Percentiles rank a stretch among this genome's conserved stretches.
These are phyloP conservation scores for Colletotrichum navitas DNA, from an alignment of 2,329 filamentous ascomycete species.

Conservation along the genomic window DNA sequence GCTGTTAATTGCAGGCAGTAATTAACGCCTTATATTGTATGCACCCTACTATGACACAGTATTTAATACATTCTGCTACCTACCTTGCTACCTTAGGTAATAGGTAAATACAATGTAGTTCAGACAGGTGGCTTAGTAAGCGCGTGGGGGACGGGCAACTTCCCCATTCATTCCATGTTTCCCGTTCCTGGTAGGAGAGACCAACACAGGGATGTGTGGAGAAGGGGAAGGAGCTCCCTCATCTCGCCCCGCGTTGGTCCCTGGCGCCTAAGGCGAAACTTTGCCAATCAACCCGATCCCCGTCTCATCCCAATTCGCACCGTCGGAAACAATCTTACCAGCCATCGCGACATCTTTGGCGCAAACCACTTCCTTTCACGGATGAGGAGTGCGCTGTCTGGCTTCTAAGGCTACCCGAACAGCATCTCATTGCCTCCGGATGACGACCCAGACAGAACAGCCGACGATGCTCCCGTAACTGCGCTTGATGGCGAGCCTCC, in stretches of 20 bases:
- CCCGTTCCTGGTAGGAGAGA: no score
- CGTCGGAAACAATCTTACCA: background rate
- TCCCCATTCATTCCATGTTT: no score
- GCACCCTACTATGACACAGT: no score
- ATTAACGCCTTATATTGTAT: no score
- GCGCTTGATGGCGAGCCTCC: slow-evolving; percentile 30
- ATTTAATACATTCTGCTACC: no score
- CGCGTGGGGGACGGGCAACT: no score
- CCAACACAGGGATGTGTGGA: slow-evolving; percentile 1
- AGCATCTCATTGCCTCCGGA: background rate
- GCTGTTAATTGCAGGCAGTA: no score
- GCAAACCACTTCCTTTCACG: background rate
- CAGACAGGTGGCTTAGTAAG: no score
- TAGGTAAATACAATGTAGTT: no score
- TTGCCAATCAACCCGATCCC: slow-evolving; percentile 11
- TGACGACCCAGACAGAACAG: background rate
- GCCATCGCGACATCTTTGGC: slow-evolving; percentile 8
- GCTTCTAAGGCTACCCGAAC: background rate
- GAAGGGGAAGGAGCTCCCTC: slow-evolving; percentile 15
- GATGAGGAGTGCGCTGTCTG: background rate
- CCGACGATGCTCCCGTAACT: slow-evolving; percentile 26
- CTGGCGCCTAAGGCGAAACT: slow-evolving; percentile 28
- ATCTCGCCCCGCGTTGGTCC: background rate
- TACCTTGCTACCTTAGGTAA: no score
- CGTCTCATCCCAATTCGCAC: slow-evolving; percentile 16